Evolutionary conservation across 176 grass and related monocot species (phyloP).

Genomic region (Urochloa ruziziensis): DNA sequence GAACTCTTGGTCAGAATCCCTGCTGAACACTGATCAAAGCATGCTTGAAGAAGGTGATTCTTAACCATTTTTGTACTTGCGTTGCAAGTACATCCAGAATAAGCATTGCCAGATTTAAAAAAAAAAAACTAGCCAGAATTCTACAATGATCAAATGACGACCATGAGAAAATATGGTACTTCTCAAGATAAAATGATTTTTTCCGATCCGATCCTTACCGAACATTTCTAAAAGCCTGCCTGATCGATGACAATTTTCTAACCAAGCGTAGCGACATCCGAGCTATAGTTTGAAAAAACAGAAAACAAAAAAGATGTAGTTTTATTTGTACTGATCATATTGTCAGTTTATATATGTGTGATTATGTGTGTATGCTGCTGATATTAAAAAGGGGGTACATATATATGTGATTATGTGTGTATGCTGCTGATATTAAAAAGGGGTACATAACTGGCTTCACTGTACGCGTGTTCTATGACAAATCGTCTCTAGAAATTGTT

Average conservation of each 20-base stretch:
- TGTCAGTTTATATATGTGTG: not conserved
- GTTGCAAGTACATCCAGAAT: not conserved
- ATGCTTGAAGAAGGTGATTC: not conserved
- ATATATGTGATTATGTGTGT: not conserved
- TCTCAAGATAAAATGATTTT: too few species aligned
- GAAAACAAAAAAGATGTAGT: too few species aligned
- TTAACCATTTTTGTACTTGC: not conserved
- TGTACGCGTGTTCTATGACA: not conserved
- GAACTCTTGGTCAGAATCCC: conserved; percentile 1
- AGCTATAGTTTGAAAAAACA: too few species aligned
- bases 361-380: not conserved
- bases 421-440: not conserved
- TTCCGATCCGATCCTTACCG: too few species aligned
- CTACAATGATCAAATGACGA: not conserved
- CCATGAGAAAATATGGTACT: not conserved
- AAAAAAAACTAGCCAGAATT: not conserved
- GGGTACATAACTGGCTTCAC: not conserved
- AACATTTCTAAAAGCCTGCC: too few species aligned
- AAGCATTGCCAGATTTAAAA: not conserved
- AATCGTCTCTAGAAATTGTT: not conserved
- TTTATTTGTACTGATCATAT: not conserved
- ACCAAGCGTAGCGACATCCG: not conserved
- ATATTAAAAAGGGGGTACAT: not conserved
- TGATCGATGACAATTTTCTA: too few species aligned
- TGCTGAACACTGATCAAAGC: not conserved